These are phyloP conservation scores for Lipomyces japonicus DNA, from an alignment of 805 yeast genomes.

Conservation along the genomic window DNA sequence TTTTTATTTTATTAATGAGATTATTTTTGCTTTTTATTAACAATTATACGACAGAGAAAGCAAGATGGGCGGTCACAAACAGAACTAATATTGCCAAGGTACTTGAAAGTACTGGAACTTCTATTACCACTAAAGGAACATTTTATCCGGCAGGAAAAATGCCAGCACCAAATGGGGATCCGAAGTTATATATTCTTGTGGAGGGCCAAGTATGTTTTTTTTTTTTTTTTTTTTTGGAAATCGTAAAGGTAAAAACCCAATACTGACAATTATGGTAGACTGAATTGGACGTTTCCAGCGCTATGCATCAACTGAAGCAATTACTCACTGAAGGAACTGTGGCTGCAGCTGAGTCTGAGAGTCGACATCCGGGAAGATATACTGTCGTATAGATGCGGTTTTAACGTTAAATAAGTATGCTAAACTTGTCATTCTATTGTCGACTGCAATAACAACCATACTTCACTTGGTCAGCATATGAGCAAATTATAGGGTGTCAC, in stretches of 20 bases:
- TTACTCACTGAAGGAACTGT: constrained; percentile 30
- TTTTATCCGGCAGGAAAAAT: constrained; percentile 60
- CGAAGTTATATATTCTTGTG: constrained; percentile 70
- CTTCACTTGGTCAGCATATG: not conserved
- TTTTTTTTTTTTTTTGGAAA: not conserved
- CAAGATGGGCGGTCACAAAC: constrained; percentile 73
- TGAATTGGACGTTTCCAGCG: constrained; percentile 31
- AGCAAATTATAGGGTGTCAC: too few species aligned
- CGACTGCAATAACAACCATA: not conserved
- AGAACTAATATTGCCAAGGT: constrained; percentile 60
- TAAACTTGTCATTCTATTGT: too few species aligned
- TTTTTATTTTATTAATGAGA: not conserved
- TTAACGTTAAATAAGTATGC: not conserved
- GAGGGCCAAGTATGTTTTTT: constrained; percentile 50
- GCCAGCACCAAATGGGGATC: constrained; percentile 54
- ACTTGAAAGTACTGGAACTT: constrained; percentile 66
- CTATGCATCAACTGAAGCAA: constrained; percentile 32
- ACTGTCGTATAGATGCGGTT: constrained; percentile 25
- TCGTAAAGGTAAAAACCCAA: not conserved
- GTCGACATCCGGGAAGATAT: constrained; percentile 27
- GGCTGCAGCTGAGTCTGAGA: constrained; percentile 28
- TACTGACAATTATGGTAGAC: constrained; percentile 11
- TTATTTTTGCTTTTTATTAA: not conserved
- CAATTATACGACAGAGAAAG: too few species aligned
- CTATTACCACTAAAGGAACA: constrained; percentile 79